Base-by-base conservation (phyloP, 371 early-diverging fungal species). In the Mucor indicus region DNA sequence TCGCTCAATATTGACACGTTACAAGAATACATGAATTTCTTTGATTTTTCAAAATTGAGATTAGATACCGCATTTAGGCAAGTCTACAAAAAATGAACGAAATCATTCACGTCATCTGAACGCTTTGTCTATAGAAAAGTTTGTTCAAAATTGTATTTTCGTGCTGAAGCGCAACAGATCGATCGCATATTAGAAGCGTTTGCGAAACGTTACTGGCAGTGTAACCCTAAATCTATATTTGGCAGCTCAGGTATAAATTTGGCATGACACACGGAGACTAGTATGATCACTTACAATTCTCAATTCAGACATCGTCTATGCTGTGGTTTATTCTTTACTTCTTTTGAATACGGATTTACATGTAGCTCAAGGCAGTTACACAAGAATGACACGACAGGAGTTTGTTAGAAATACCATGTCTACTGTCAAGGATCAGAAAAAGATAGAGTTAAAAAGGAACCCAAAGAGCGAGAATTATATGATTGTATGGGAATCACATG, bases 291-390 rank as follows among this genome's bases (percentile, higher is more conserved):
- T 7, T 7, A 27, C 11, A 27, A 27, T 7, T 7, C 11, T 27
- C 5, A 27, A 27, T 7, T 7, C 11, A 61, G 87, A 86, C 48
- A 85, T 88, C 16, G 91, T 92, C 0, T 89, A 96, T 60, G 89
- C 89, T 15, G 81, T 93, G 24, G 78, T 88, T 0, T 95, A 91
- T 53, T 93, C 94, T 6, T 40, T 94, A 3, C 65, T 96, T 33
- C 59, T 96, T 30, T 77, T 96, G 2, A 96, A 96, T 66, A 96
- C 97, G 0, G 97, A 96, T 64, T 72, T 95, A 27, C 91, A 94
- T 57, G 81, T 90, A 25, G 92, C 91, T 13, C 84, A 86, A 55
- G 76, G 76, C 9, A 83, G 73, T 35, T 78, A 81, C 22, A 70
- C 66, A 2, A 72, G 74, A 27, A 85, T 85, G 83, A 76, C 82